Conservation (phyloP, 1,139 yeast species). For the Magnusiomyces tetraspermus region DNA sequence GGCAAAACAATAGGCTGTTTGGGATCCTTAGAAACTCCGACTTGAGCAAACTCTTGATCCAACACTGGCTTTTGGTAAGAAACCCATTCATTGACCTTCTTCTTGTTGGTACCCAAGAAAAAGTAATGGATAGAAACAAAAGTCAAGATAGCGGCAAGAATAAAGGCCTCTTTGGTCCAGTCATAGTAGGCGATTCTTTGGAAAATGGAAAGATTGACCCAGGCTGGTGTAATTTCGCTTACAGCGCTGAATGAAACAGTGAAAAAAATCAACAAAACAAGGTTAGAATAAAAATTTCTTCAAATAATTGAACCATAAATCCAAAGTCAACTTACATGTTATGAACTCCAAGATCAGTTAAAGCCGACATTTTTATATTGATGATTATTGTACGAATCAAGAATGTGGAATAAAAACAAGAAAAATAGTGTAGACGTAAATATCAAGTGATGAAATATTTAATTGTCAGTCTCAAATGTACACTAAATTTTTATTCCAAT, state of each 20-base stretch:
- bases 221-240: constrained; percentile 20
- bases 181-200: constrained; percentile 41
- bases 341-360: constrained; percentile 9
- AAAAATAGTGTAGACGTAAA: too few relatives aligned
- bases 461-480: too few relatives aligned
- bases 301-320: too few relatives aligned
- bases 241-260: constrained; percentile 4
- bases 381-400: background rate
- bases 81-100: constrained; percentile 46
- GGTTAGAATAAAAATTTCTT: too few relatives aligned
- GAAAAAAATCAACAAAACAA: too few relatives aligned
- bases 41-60: constrained; percentile 64
- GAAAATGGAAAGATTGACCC: constrained; percentile 30
- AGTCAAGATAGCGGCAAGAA: constrained; percentile 41
- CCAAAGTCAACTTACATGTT: constrained; percentile 12
- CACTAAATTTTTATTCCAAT: too few relatives aligned
- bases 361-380: background rate
- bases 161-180: constrained; percentile 65
- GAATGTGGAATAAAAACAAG: background rate
- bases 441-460: too few relatives aligned
- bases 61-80: constrained; percentile 41
- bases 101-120: constrained; percentile 53
- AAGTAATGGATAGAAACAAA: constrained; percentile 36
- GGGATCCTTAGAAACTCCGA: constrained; percentile 47
- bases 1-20: constrained; percentile 31